A percentile compares a stretch with the other conserved stretches of the same genome.
Evolutionary conservation across 768 basidiomycete species (phyloP).

Genomic region (Pisolithus microcarpus): DNA sequence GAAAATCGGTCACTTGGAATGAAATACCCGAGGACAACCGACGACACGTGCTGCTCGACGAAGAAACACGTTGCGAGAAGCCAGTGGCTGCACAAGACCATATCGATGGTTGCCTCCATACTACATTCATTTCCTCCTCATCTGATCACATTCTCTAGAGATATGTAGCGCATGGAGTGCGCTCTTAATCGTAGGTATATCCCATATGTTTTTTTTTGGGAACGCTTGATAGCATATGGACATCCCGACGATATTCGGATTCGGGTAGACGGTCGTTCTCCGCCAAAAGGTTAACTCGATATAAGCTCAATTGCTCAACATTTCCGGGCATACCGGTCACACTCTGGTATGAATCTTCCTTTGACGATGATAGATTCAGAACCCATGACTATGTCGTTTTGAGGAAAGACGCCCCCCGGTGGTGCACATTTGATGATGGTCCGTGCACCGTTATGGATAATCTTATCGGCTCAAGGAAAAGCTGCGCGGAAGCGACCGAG

Average conservation of each 20-base stretch:
- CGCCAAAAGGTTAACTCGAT: not conserved
- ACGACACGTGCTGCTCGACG: not conserved
- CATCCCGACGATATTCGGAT: too few relatives aligned
- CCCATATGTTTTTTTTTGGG: too few relatives aligned
- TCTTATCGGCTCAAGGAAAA: not conserved
- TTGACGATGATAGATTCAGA: not conserved
- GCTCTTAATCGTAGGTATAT: not conserved
- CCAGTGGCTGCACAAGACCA: too few relatives aligned
- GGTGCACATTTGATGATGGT: not conserved
- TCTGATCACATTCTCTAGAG: not conserved
- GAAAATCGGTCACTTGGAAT: not conserved
- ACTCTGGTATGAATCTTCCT: not conserved
- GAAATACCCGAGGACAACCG: not conserved
- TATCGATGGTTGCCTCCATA: not conserved
- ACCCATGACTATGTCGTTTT: not conserved
- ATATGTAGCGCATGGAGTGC: not conserved
- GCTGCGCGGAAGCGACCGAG: too few relatives aligned
- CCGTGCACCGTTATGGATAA: not conserved
- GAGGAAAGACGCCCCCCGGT: not conserved
- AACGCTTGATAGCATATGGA: too few relatives aligned
- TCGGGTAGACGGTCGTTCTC: not conserved
- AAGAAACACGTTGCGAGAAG: not conserved
- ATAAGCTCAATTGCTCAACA: not conserved
- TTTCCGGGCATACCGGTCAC: not conserved
- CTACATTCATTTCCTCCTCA: not conserved